Conservation (phyloP, 1,284 basidiomycete genomes). For the Laetiporus sulphureus region DNA sequence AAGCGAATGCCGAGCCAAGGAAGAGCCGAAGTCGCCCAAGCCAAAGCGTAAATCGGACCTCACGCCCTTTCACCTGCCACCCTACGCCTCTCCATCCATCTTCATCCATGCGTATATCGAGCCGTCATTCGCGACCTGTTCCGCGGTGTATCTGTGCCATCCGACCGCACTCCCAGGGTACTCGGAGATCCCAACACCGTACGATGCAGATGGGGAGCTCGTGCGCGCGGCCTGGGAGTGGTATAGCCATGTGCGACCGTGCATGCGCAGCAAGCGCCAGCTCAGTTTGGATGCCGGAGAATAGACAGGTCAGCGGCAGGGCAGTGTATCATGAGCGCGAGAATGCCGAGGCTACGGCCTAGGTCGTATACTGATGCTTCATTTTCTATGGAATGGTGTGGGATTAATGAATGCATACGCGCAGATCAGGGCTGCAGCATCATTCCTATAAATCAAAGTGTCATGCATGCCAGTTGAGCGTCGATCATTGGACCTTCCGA, state of each 20-base stretch:
- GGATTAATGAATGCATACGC: too few relatives aligned
- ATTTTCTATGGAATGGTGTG: too few relatives aligned
- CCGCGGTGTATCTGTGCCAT: slow-evolving; percentile 90
- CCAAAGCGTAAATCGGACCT: slow-evolving; percentile 17
- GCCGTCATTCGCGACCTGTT: slow-evolving; percentile 86
- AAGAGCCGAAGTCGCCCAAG: slow-evolving; percentile 11
- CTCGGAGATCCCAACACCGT: slow-evolving; percentile 91
- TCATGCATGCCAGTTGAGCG: too few relatives aligned
- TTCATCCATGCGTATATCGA: slow-evolving; percentile 97
- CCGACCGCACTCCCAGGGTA: slow-evolving; percentile 91
- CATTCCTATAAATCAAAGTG: too few relatives aligned
- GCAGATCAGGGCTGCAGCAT: too few relatives aligned
- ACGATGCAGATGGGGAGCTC: slow-evolving; percentile 87
- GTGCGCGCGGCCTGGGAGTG: slow-evolving; percentile 89
- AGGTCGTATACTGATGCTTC: background rate
- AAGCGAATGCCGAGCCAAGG: too few relatives aligned
- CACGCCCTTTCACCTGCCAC: slow-evolving; percentile 84
- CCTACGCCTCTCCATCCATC: slow-evolving; percentile 85
- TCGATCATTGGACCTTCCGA: too few relatives aligned
- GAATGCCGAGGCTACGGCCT: background rate
- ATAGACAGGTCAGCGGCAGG: slow-evolving; percentile 26
- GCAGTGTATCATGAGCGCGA: slow-evolving; percentile 1
- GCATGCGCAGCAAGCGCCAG: slow-evolving; percentile 64
- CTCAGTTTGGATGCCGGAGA: slow-evolving; percentile 65
- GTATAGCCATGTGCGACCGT: slow-evolving; percentile 73